These are phyloP conservation scores for Penicillium sp. DNA, from an alignment of 2,329 filamentous ascomycete genomes.

Conservation along the genomic window DNA sequence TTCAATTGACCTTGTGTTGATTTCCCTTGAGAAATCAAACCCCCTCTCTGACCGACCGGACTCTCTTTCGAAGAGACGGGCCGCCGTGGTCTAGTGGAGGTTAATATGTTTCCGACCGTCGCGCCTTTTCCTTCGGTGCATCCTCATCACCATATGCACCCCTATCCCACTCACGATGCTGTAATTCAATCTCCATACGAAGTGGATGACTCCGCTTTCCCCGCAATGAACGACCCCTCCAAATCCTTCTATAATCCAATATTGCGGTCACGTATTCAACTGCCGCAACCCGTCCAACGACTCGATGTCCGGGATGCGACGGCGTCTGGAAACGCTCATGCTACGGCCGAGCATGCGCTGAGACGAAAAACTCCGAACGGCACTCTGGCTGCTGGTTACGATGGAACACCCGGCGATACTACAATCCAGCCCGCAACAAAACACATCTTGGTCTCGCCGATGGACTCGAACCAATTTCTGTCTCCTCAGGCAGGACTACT, in stretches of 20 bases:
- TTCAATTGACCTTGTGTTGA: slow-evolving; percentile 33
- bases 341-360: slow-evolving; percentile 71
- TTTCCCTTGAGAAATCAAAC: slow-evolving; percentile 27
- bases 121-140: slow-evolving; percentile 52
- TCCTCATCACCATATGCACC: slow-evolving; percentile 48
- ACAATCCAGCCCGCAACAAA: slow-evolving; percentile 77
- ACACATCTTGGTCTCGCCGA: slow-evolving; percentile 76
- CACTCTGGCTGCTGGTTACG: slow-evolving; percentile 89
- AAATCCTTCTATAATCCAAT: slow-evolving; percentile 37
- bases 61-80: slow-evolving; percentile 18
- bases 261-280: slow-evolving; percentile 43
- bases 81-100: slow-evolving; percentile 26
- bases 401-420: slow-evolving; percentile 78
- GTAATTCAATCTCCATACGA: slow-evolving; percentile 40
- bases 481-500: slow-evolving; percentile 41
- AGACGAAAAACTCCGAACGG: slow-evolving; percentile 92
- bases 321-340: slow-evolving; percentile 33
- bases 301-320: slow-evolving; percentile 38
- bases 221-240: slow-evolving; percentile 36
- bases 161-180: slow-evolving; percentile 40
- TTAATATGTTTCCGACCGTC: slow-evolving; percentile 58
- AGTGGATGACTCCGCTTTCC: slow-evolving; percentile 35
- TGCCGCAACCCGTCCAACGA: slow-evolving; percentile 49
- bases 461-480: slow-evolving; percentile 49
- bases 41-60: slow-evolving; percentile 26